These are phyloP conservation scores for Curvularia verruculosa DNA, from an alignment of 2,329 filamentous ascomycete species.

Conservation along the genomic window DNA sequence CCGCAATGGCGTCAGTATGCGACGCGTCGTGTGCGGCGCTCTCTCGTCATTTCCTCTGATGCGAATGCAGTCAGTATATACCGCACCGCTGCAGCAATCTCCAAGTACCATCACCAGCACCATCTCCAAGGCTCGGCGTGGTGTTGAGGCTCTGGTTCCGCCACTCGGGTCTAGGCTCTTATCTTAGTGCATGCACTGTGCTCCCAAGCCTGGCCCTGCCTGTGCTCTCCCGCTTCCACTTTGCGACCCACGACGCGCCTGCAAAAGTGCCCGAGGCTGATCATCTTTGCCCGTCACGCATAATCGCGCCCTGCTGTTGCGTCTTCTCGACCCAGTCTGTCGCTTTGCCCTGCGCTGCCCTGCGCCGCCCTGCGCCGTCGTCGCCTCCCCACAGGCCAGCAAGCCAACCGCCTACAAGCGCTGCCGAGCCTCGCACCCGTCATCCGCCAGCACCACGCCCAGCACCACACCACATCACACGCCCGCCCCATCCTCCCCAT, in stretches of 20 bases:
- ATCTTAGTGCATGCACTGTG: slow-evolving; percentile 24
- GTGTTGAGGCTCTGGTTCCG: slow-evolving; percentile 17
- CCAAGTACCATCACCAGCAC: neutral
- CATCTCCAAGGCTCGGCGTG: slow-evolving; percentile 13
- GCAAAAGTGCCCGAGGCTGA: slow-evolving; percentile 25
- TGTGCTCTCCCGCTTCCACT: slow-evolving; percentile 19
- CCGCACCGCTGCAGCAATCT: no score
- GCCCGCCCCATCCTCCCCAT: slow-evolving; percentile 17
- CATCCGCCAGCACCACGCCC: slow-evolving; percentile 26
- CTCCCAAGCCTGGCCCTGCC: slow-evolving; percentile 17
- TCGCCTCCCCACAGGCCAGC: neutral
- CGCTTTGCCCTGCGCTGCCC: slow-evolving; percentile 15
- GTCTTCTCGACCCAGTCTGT: neutral
- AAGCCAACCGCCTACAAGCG: slow-evolving; percentile 4
- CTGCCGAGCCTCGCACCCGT: slow-evolving; percentile 22
- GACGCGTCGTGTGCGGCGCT: no score
- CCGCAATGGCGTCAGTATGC: no score
- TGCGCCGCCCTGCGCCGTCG: neutral
- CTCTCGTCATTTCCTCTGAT: no score
- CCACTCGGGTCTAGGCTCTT: slow-evolving; percentile 21
- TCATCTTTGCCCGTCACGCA: slow-evolving; percentile 22
- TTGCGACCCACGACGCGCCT: slow-evolving; percentile 29
- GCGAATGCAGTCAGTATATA: no score
- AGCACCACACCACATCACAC: slow-evolving; percentile 18
- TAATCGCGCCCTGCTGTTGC: slow-evolving; percentile 9